These are phyloP conservation scores for Leccinellum rugosiceps DNA, from an alignment of 768 basidiomycete species.

Conservation along the genomic window DNA sequence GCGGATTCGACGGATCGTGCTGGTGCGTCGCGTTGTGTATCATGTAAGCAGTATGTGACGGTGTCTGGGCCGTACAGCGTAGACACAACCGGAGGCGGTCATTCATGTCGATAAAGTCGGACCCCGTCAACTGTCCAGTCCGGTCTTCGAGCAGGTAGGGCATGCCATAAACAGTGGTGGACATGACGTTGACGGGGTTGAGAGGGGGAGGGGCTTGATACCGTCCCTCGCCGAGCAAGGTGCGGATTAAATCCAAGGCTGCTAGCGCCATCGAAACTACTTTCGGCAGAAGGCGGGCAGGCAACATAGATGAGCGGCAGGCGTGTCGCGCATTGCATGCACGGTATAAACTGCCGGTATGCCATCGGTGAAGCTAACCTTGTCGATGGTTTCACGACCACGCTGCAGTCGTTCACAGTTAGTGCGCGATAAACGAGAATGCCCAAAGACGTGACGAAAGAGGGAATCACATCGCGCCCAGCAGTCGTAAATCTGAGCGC, in stretches of 20 bases:
- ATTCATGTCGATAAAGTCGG: conserved; percentile 62
- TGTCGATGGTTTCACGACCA: conserved; percentile 13
- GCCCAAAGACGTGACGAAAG: conserved; percentile 15
- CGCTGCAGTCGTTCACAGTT: conserved; percentile 17
- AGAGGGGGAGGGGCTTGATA: background rate
- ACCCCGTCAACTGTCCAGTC: conserved; percentile 49
- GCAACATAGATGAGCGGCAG: conserved; percentile 16
- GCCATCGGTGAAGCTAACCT: conserved; percentile 9
- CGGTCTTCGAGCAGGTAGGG: conserved; percentile 66
- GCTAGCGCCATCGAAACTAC: conserved; percentile 9
- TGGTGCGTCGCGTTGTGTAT: conserved; percentile 42
- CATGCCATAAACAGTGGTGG: conserved; percentile 46
- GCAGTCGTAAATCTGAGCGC: conserved; percentile 13
- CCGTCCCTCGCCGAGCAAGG: background rate
- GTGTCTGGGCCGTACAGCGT: conserved; percentile 44
- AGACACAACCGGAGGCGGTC: conserved; percentile 53
- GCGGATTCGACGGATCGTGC: conserved; percentile 33
- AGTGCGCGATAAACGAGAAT: conserved; percentile 9
- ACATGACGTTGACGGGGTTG: conserved; percentile 15
- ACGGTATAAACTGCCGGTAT: conserved; percentile 23
- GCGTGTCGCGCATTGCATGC: conserved; percentile 15
- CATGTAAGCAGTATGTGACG: conserved; percentile 47
- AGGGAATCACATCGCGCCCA: conserved; percentile 16
- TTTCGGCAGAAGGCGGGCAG: conserved; percentile 22
- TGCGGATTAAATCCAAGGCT: conserved; percentile 23